These are phyloP conservation scores for Panicum hallii DNA, from an alignment of 202 grass and related monocot species.

Conservation along the genomic window DNA sequence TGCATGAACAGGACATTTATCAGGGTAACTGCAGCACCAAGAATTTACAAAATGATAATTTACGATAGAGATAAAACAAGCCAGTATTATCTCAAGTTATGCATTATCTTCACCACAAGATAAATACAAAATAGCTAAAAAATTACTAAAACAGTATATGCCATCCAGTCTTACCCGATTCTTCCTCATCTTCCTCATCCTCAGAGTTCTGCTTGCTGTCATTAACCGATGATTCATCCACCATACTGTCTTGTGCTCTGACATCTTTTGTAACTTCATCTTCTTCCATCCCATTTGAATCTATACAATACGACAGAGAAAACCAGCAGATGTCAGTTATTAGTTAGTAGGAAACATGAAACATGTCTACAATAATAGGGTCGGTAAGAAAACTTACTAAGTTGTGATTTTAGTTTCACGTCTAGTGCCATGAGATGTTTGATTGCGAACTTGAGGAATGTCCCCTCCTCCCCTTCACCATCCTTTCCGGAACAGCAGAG, in stretches of 20 bases:
- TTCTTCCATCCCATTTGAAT: slow-evolving; percentile 72
- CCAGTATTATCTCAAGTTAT: slow-evolving; percentile 21
- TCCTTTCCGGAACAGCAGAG: slow-evolving; percentile 88
- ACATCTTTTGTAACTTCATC: slow-evolving; percentile 46
- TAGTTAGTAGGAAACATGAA: slow-evolving; percentile 37
- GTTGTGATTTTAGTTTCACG: slow-evolving; percentile 88
- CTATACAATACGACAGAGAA: slow-evolving; percentile 58
- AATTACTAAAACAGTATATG: slow-evolving; percentile 24
- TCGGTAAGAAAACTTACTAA: slow-evolving; percentile 59
- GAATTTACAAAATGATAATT: slow-evolving; percentile 35
- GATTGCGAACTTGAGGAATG: slow-evolving; percentile 92
- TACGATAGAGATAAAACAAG: slow-evolving; percentile 34
- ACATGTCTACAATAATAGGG: slow-evolving; percentile 35
- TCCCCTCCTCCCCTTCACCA: slow-evolving; percentile 79
- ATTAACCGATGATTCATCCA: slow-evolving; percentile 37
- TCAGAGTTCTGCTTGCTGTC: slow-evolving; percentile 57
- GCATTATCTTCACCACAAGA: slow-evolving; percentile 23
- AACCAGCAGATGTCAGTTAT: slow-evolving; percentile 18
- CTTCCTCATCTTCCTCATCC: slow-evolving; percentile 58
- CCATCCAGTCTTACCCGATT: slow-evolving; percentile 55
- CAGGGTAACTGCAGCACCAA: slow-evolving; percentile 36
- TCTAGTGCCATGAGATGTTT: slow-evolving; percentile 94
- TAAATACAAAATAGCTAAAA: slow-evolving; percentile 36
- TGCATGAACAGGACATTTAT: slow-evolving; percentile 55
- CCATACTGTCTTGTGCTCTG: slow-evolving; percentile 33